These are phyloP conservation scores for Coemansia sp. DNA, from an alignment of 192 early-diverging fungal species.

Conservation along the genomic window DNA sequence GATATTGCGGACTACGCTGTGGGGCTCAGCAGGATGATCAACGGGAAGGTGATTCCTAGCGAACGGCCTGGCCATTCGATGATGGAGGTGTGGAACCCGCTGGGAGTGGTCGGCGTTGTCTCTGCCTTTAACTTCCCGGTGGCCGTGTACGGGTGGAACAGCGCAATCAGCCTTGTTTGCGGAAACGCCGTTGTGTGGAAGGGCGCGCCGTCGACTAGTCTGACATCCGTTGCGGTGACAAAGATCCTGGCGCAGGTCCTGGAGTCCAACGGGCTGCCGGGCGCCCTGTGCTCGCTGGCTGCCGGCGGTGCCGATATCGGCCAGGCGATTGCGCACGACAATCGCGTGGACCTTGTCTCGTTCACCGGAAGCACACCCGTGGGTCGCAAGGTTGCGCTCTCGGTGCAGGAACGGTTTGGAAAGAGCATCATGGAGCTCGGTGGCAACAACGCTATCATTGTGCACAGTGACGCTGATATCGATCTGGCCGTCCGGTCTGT, in stretches of 20 bases:
- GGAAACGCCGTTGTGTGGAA: constrained; percentile 95
- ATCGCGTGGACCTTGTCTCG: constrained; percentile 75
- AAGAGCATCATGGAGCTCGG: constrained; percentile 87
- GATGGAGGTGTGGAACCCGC: constrained; percentile 95
- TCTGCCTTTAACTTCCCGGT: constrained; percentile 96
- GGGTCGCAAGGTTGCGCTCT: constrained; percentile 73
- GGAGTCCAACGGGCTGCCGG: constrained; percentile 76
- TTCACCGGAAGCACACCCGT: constrained; percentile 90
- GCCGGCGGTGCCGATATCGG: constrained; percentile 87
- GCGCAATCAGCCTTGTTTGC: constrained; percentile 82
- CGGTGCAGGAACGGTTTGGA: constrained; percentile 86
- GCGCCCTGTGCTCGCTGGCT: constrained; percentile 80
- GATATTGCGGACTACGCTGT: constrained; percentile 92
- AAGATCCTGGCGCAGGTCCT: constrained; percentile 84
- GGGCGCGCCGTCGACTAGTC: constrained; percentile 73
- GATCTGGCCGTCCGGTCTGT: constrained; percentile 84
- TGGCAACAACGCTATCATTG: constrained; percentile 95
- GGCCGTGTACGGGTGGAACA: constrained; percentile 94
- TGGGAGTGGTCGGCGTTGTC: constrained; percentile 91
- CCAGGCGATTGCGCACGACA: constrained; percentile 67
- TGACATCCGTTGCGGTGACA: constrained; percentile 86
- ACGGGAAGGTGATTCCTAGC: constrained; percentile 82
- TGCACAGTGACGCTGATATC: constrained; percentile 87
- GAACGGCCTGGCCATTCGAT: constrained; percentile 93
- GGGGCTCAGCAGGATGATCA: constrained; percentile 78